Conservation (phyloP, 495 filamentous ascomycete genomes). For the Penicillium parvum region DNA sequence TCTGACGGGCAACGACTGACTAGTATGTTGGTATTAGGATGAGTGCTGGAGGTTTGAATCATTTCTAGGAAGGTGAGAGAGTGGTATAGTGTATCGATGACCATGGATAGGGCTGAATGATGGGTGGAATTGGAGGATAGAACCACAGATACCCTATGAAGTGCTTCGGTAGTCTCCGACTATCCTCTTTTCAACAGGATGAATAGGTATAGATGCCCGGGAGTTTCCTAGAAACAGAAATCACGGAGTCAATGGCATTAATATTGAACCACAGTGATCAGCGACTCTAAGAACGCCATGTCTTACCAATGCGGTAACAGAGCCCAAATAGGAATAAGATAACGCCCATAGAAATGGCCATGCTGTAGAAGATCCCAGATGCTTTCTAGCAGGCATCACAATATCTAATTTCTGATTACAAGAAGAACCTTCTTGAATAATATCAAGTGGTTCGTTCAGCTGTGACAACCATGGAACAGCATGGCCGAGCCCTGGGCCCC, state of each 20-base stretch:
- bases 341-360: too few relatives aligned
- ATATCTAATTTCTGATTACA: too few relatives aligned
- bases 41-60: too few relatives aligned
- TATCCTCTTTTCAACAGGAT: neutral
- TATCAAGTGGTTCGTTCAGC: neutral
- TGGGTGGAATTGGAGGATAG: neutral
- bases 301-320: slow-evolving; percentile 11
- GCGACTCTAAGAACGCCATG: slow-evolving; percentile 17
- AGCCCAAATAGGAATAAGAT: too few relatives aligned
- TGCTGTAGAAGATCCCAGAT: too few relatives aligned
- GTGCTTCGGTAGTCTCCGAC: slow-evolving; percentile 5
- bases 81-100: neutral
- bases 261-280: slow-evolving; percentile 2
- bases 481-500: neutral
- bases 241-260: neutral
- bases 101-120: neutral
- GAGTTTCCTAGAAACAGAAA: neutral
- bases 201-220: neutral
- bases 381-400: too few relatives aligned
- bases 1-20: too few relatives aligned
- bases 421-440: too few relatives aligned
- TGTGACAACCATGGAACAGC: slow-evolving; percentile 1
- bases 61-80: too few relatives aligned
- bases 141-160: neutral
- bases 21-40: too few relatives aligned